A percentile compares a stretch with the other conserved stretches of the same genome.
Evolutionary conservation across 129 eudicot species (phyloP).

Genomic region (Solidago caesia): DNA sequence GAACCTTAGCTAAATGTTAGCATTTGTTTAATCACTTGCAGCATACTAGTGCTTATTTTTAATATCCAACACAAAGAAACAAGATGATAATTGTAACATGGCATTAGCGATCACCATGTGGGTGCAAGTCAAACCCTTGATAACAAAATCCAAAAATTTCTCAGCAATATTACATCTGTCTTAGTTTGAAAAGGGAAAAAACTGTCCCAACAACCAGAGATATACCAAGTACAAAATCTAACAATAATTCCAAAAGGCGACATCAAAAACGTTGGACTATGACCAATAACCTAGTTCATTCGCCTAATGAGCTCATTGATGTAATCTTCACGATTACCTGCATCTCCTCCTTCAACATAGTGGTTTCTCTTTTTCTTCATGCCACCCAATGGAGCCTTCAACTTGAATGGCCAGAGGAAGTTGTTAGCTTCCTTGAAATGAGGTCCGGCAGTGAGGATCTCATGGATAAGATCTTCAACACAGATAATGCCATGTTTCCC

Average conservation of each 20-base stretch:
- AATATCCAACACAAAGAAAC: neutral
- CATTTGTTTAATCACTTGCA: neutral
- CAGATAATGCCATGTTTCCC: conserved; percentile 81
- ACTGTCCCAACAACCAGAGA: conserved; percentile 4
- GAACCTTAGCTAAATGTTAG: no score
- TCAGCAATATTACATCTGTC: conserved; percentile 6
- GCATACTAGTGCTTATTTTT: no score
- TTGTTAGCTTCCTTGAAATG: conserved; percentile 92
- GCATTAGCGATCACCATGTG: neutral
- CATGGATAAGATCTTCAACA: conserved; percentile 69
- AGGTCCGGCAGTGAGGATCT: conserved; percentile 80
- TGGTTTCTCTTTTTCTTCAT: conserved; percentile 80
- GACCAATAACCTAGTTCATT: conserved; percentile 49
- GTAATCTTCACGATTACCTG: conserved; percentile 79
- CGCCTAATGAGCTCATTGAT: conserved; percentile 84
- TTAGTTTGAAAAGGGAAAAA: neutral
- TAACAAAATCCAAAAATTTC: conserved; percentile 25
- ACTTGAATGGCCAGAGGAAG: conserved; percentile 85
- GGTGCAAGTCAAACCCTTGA: conserved; percentile 3
- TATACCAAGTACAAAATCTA: conserved; percentile 29
- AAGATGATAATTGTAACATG: neutral
- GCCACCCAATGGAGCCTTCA: conserved; percentile 80
- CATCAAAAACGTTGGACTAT: conserved; percentile 19
- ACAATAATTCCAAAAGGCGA: conserved; percentile 23
- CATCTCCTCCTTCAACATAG: conserved; percentile 88